Evolutionary conservation across 306 rosid species (phyloP), one percentile per base, ranked within the genome.

Genomic region (Parietaria judaica): DNA sequence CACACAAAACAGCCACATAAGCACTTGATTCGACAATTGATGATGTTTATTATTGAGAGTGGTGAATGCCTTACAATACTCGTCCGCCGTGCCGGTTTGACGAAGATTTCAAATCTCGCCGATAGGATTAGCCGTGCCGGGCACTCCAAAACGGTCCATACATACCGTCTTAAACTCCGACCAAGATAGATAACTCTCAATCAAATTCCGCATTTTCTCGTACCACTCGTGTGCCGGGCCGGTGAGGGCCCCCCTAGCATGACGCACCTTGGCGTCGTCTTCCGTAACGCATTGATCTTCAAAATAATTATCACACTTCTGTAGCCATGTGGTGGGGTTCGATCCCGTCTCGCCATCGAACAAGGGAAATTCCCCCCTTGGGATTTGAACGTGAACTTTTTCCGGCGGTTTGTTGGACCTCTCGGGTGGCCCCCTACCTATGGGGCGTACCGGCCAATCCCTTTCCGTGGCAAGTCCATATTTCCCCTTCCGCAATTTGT

Each of bases 301-400:
- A 46, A 46, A 46, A 13, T 46, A 46, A 46, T 46, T 3, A 46
- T 46, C 50, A 46, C 50, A 46, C 50, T 2, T 46, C 1, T 3
- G 50, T 7, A 46, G 50, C 50, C 50, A 46, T 1, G 13, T 13
- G 11, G 50, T 46, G 11, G 50, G 50, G 50, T 46, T 46, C 50
- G 50, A 46, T 46, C 50, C 50, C 50, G 50, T 46, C 50, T 46
- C 50, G 50, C 50, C 50, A 46, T 46, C 50, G 50, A 46, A 46
- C 11, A 3, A 46, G 13, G 50, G 50, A 13, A 46, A 46, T 7
- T 46, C 13, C 50, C 50, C 50, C 50, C 50, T 8, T 8, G 31
- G 31, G 31, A 23, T 23, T 23, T 23, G 31, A 23, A 23, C 11
- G 3, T 7, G 8, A 8, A 13, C 11, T 46, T 46, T 46, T 46